Conservation (phyloP, 2,329 filamentous ascomycete species). For the Xylaria sp. region DNA sequence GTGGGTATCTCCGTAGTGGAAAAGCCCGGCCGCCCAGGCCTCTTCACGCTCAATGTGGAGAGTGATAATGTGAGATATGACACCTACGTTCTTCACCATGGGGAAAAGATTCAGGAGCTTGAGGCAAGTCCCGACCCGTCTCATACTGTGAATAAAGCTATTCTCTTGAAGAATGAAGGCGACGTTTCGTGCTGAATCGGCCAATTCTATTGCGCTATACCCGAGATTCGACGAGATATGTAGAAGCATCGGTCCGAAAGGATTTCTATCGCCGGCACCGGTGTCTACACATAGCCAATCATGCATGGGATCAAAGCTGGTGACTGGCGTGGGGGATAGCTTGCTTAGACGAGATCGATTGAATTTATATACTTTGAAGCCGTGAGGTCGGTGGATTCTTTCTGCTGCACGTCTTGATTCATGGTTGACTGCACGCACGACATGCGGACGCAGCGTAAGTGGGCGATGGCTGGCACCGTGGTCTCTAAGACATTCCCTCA, state of each 20-base stretch:
- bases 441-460: neutral
- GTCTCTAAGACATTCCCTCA: neutral
- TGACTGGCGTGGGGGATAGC: neutral
- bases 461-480: neutral
- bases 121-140: neutral
- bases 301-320: neutral
- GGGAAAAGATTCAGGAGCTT: neutral
- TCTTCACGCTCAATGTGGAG: neutral
- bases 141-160: neutral
- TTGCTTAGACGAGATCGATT: neutral
- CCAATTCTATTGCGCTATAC: neutral
- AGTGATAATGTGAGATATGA: neutral
- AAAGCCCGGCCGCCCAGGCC: neutral
- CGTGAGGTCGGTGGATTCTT: neutral
- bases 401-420: neutral
- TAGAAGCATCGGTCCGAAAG: neutral
- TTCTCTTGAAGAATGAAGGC: neutral
- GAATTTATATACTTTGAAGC: neutral
- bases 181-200: neutral
- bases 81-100: neutral
- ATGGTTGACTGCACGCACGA: neutral
- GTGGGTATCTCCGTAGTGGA: neutral
- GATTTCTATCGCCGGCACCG: neutral
- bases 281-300: neutral
- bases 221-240: neutral